These are phyloP conservation scores for Dactylellina drechsleri DNA, from an alignment of 2,329 filamentous ascomycete species.

Conservation along the genomic window DNA sequence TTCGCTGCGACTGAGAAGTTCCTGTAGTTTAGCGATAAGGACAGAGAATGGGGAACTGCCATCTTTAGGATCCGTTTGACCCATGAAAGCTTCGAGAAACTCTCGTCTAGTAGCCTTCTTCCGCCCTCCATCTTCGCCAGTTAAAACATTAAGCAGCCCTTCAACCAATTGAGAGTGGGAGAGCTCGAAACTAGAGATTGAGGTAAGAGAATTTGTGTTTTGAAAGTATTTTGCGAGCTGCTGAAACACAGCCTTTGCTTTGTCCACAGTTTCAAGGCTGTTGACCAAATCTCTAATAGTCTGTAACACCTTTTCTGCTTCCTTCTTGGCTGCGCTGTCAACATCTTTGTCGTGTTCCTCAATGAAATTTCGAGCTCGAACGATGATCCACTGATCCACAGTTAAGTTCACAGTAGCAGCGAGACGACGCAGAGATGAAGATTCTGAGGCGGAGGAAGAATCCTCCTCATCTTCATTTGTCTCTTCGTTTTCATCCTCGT, in stretches of 20 bases:
- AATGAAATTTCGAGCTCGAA: conserved; percentile 83
- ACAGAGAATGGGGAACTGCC: conserved; percentile 83
- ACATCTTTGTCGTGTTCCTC: conserved; percentile 82
- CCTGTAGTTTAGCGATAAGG: conserved; percentile 91
- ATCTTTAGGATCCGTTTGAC: conserved; percentile 64
- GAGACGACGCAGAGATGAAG: conserved; percentile 57
- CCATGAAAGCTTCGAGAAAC: conserved; percentile 94
- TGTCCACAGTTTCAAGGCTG: conserved; percentile 63
- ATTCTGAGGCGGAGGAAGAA: conserved; percentile 38
- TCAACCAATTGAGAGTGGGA: conserved; percentile 90
- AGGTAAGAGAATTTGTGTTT: conserved; percentile 67
- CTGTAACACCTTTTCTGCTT: conserved; percentile 78
- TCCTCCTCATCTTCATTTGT: conserved; percentile 57
- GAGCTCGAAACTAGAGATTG: conserved; percentile 88
- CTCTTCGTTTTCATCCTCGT: conserved; percentile 63
- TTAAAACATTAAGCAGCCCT: conserved; percentile 83
- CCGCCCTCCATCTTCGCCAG: conserved; percentile 69
- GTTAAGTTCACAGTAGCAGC: conserved; percentile 59
- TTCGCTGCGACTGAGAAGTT: conserved; percentile 93
- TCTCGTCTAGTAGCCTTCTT: conserved; percentile 74
- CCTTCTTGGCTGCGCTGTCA: conserved; percentile 76
- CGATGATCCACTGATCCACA: conserved; percentile 73
- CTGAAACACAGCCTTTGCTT: conserved; percentile 75
- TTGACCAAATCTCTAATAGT: conserved; percentile 76
- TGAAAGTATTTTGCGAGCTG: conserved; percentile 85